Evolutionary conservation across 1,139 yeast species (phyloP).

Genomic region (Zygoascus hellenicus): DNA sequence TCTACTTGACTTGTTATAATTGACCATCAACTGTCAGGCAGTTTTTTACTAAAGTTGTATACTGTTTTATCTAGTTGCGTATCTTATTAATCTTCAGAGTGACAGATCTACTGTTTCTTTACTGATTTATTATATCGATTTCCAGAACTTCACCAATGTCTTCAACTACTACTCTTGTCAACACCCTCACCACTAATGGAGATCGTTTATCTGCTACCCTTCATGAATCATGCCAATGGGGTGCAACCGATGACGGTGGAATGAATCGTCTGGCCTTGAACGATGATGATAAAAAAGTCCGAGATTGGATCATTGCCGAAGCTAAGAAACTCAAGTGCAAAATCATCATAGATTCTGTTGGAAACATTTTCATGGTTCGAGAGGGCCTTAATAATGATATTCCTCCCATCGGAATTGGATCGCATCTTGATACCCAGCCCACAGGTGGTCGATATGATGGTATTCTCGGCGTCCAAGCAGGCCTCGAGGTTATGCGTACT

Average conservation of each 20-base stretch:
- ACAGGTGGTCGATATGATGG: conserved; percentile 76
- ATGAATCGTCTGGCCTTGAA: conserved; percentile 52
- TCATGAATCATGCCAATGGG: conserved; percentile 57
- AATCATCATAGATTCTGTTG: conserved; percentile 55
- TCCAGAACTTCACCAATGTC: neutral
- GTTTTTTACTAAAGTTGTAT: too few species aligned
- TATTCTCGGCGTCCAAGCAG: conserved; percentile 59
- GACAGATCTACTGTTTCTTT: too few species aligned
- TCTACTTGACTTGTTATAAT: too few species aligned
- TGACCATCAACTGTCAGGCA: too few species aligned
- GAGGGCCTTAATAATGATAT: conserved; percentile 48
- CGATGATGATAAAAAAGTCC: conserved; percentile 58
- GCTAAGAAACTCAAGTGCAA: conserved; percentile 50
- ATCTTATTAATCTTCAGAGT: too few species aligned
- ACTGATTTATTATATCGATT: neutral
- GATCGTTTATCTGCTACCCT: conserved; percentile 48
- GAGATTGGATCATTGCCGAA: conserved; percentile 61
- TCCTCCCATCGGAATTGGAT: conserved; percentile 62
- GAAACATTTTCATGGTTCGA: conserved; percentile 59
- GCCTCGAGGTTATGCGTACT: conserved; percentile 60
- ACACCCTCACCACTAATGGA: conserved; percentile 6
- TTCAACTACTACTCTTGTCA: conserved; percentile 1
- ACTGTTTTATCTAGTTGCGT: too few species aligned
- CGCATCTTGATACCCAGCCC: conserved; percentile 75
- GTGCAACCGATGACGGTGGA: conserved; percentile 60